These are phyloP conservation scores for Melampsora larici-populina DNA, from an alignment of 1,284 basidiomycete genomes.

Conservation along the genomic window DNA sequence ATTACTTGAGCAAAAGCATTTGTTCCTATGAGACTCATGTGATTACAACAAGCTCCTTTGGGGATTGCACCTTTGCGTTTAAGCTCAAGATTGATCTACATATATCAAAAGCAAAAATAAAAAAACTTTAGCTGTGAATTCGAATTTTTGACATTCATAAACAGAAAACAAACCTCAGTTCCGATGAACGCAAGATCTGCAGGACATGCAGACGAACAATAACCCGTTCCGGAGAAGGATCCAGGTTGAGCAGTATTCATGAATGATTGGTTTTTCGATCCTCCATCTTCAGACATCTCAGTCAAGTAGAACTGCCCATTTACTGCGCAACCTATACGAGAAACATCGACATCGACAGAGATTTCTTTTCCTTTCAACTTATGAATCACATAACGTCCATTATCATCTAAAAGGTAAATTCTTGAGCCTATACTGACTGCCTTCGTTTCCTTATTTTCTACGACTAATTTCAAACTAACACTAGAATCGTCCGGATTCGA, in stretches of 20 bases:
- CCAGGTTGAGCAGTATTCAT: neutral
- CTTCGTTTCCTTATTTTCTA: neutral
- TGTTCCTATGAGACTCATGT: slow-evolving; percentile 57
- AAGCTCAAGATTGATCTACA: slow-evolving; percentile 51
- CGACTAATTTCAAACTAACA: neutral
- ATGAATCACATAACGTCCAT: slow-evolving; percentile 7
- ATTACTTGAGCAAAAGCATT: slow-evolving; percentile 20
- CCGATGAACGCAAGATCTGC: slow-evolving; percentile 62
- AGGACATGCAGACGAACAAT: slow-evolving; percentile 54
- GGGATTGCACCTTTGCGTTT: slow-evolving; percentile 54
- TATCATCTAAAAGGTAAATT: neutral
- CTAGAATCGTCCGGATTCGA: neutral
- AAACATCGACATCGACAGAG: slow-evolving; percentile 35
- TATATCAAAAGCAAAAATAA: slow-evolving; percentile 52
- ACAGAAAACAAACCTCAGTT: slow-evolving; percentile 57
- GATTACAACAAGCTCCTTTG: slow-evolving; percentile 57
- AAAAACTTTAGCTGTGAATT: neutral
- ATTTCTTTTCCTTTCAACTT: slow-evolving; percentile 23
- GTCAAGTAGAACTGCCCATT: slow-evolving; percentile 57
- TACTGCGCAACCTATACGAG: slow-evolving; percentile 43
- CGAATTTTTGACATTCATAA: neutral
- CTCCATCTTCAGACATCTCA: slow-evolving; percentile 50
- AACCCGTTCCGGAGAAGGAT: slow-evolving; percentile 47
- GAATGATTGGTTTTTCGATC: slow-evolving; percentile 40
- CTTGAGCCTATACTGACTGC: neutral